Conservation (phyloP, 305 asterid genomes). For the Striga hermonthica region DNA sequence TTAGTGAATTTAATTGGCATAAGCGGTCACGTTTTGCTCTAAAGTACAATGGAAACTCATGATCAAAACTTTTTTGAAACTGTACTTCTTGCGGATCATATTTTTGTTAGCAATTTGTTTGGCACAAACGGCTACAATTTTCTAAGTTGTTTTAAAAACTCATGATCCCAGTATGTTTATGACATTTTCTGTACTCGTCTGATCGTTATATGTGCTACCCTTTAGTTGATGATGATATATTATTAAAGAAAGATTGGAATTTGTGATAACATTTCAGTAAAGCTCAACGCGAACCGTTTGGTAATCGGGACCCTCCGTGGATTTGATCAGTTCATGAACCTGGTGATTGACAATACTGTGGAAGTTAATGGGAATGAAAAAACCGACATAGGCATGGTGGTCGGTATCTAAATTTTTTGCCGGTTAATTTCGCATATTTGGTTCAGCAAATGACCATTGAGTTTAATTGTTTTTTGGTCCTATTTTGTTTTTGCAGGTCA, state of each 20-base stretch:
- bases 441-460: neutral
- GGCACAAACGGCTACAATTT: neutral
- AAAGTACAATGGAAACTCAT: too few relatives aligned
- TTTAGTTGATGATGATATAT: too few relatives aligned
- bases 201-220: neutral
- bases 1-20: too few relatives aligned
- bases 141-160: neutral
- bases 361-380: constrained; percentile 86
- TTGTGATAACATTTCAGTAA: constrained; percentile 45
- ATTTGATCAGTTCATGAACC: constrained; percentile 95
- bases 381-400: constrained; percentile 95
- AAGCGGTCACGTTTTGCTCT: too few relatives aligned
- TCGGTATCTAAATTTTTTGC: constrained; percentile 22
- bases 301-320: constrained; percentile 96
- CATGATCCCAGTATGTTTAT: too few relatives aligned
- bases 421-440: neutral
- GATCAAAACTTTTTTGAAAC: too few relatives aligned
- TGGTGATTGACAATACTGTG: constrained; percentile 87
- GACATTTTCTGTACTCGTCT: neutral
- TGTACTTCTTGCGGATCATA: too few relatives aligned
- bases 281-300: constrained; percentile 86
- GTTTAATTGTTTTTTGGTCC: neutral
- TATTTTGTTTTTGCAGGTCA: constrained; percentile 48
- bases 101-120: too few relatives aligned
- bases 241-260: neutral